phyloP scores from a whole-genome alignment of 208 protist genomes.

The Entamoeba moshkovskii region DNA sequence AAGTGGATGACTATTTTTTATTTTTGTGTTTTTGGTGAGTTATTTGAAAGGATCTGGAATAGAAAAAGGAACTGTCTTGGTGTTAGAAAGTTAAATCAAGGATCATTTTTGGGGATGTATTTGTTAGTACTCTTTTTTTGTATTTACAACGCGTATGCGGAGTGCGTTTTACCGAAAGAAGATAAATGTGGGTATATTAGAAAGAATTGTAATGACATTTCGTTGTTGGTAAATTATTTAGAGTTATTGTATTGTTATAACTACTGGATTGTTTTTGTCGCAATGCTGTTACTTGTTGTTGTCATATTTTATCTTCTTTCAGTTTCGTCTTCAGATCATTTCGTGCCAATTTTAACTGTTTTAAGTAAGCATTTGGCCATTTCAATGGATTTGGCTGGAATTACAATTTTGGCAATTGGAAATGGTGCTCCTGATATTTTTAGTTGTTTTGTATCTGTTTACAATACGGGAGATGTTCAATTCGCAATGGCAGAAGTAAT shows the following conservation, averaged over 20 bases:
- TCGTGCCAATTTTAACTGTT: neutral
- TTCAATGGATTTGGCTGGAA: neutral
- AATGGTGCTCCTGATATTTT: conserved; percentile 4
- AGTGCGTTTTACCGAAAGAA: neutral
- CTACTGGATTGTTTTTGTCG: neutral
- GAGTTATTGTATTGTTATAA: neutral
- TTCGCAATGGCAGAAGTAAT: neutral
- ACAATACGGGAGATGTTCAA: neutral
- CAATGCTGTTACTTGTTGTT: neutral
- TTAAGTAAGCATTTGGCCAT: neutral
- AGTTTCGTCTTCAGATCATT: neutral
- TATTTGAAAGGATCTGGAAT: too few relatives aligned
- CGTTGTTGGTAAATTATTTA: neutral
- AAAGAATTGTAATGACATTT: neutral
- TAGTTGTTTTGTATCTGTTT: neutral
- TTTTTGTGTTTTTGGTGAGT: too few relatives aligned
- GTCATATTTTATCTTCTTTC: neutral
- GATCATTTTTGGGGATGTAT: too few relatives aligned
- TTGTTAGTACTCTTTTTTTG: too few relatives aligned
- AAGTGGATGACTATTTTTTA: too few relatives aligned
- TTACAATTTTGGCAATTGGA: neutral
- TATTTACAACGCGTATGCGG: too few relatives aligned
- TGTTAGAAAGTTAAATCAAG: too few relatives aligned
- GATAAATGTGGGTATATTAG: neutral
- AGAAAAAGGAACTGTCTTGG: too few relatives aligned